Evolutionary conservation across 768 basidiomycete species (phyloP).

Genomic region (Mycena indigotica): DNA sequence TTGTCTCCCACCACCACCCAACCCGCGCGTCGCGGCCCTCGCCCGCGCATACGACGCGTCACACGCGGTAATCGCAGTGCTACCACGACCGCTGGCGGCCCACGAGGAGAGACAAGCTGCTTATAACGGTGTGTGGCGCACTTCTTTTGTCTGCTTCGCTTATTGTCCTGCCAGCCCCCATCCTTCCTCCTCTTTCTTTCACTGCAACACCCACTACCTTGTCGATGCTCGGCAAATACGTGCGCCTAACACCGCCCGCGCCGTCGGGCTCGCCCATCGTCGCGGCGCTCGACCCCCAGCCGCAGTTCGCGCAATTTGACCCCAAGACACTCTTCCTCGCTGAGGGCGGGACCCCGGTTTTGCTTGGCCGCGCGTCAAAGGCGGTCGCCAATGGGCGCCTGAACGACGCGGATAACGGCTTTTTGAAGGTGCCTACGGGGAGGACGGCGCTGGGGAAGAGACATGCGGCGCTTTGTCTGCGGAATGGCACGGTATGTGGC

Average conservation of each 20-base stretch:
- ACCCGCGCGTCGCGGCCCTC: too few relatives aligned
- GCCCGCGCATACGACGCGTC: too few relatives aligned
- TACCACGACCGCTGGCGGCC: too few relatives aligned
- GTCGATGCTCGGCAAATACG: conserved; percentile 16
- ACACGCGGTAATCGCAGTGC: too few relatives aligned
- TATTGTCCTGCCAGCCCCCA: too few relatives aligned
- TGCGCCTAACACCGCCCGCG: conserved; percentile 16
- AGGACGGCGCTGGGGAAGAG: conserved; percentile 16
- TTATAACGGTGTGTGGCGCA: too few relatives aligned
- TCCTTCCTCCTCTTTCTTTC: too few relatives aligned
- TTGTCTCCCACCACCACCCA: too few relatives aligned
- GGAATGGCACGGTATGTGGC: conserved; percentile 10
- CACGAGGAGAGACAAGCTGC: too few relatives aligned
- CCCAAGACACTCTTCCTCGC: conserved; percentile 16
- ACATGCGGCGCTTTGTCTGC: conserved; percentile 18
- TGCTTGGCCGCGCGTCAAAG: conserved; percentile 11
- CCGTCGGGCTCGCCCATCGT: conserved; percentile 2
- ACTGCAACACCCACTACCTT: too few relatives aligned
- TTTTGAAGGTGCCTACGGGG: conserved; percentile 15
- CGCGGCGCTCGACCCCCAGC: background rate
- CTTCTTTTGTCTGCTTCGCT: too few relatives aligned
- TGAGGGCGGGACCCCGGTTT: conserved; percentile 14
- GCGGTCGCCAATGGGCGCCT: background rate
- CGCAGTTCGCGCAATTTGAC: conserved; percentile 14
- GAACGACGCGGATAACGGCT: conserved; percentile 20